phyloP scores from a whole-genome alignment of 2,329 filamentous ascomycete species.

The Nothomitra cinnamomea region DNA sequence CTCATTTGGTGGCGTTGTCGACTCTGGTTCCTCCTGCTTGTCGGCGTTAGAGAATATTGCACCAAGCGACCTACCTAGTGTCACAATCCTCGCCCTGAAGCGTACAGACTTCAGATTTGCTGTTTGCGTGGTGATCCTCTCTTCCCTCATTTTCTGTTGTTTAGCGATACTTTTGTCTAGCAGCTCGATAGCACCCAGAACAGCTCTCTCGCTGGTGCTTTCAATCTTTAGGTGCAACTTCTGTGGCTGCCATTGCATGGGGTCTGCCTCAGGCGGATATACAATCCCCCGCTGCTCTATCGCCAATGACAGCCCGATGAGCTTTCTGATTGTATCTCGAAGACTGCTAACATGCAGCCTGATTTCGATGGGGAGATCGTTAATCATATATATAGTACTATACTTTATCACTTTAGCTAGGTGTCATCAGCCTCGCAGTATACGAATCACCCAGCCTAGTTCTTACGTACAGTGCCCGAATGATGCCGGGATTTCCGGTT shows the following conservation, averaged over 20 bases:
- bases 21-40: not conserved
- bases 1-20: not conserved
- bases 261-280: not conserved
- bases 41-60: not conserved
- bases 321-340: not conserved
- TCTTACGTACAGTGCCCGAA: not conserved
- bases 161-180: not conserved
- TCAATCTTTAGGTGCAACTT: not conserved
- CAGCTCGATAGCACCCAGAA: not conserved
- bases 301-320: not conserved
- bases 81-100: not conserved
- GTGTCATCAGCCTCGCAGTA: not conserved
- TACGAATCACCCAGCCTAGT: too few species aligned
- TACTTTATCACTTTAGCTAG: not conserved
- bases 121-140: not conserved
- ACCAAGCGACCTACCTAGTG: not conserved
- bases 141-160: not conserved
- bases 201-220: not conserved
- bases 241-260: slow-evolving; percentile 2
- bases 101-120: not conserved
- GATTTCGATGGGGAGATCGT: not conserved
- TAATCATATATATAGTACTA: not conserved
- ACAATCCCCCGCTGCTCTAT: not conserved
- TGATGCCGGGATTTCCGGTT: not conserved
- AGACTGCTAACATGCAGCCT: not conserved